Conservation (phyloP, 1,284 basidiomycete genomes). For the Trichosporon sp. region DNA sequence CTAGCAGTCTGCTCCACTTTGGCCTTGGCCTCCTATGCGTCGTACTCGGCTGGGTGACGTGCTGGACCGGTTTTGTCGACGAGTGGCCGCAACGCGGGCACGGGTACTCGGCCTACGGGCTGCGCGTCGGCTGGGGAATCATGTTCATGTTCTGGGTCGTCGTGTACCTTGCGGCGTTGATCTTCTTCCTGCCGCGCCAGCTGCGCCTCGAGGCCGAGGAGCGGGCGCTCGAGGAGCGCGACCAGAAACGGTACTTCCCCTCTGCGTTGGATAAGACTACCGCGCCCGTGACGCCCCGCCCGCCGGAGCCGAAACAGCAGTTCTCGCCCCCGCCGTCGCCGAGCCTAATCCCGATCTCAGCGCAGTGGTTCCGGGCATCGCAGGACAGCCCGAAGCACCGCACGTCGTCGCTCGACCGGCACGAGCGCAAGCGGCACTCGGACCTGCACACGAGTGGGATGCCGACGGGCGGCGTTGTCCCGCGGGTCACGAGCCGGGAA, state of each 20-base stretch:
- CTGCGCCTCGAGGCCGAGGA: slow-evolving; percentile 15
- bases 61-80: slow-evolving; percentile 31
- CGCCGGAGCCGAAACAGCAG: slow-evolving; percentile 7
- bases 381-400: background rate
- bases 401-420: background rate
- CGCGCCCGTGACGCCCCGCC: slow-evolving; percentile 6
- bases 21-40: slow-evolving; percentile 29
- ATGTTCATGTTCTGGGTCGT: slow-evolving; percentile 22
- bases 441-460: background rate
- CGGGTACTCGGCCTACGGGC: slow-evolving; percentile 22
- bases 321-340: background rate
- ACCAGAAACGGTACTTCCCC: slow-evolving; percentile 13
- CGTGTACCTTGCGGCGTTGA: slow-evolving; percentile 26
- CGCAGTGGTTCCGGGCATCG: background rate
- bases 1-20: slow-evolving; percentile 37
- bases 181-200: slow-evolving; percentile 24
- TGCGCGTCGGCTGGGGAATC: slow-evolving; percentile 37
- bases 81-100: slow-evolving; percentile 31
- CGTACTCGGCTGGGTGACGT: slow-evolving; percentile 30
- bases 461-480: background rate
- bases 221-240: slow-evolving; percentile 5
- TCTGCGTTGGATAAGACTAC: slow-evolving; percentile 6
- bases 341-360: background rate
- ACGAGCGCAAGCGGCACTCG: background rate
- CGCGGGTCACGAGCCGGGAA: background rate